phyloP scores from a whole-genome alignment of 345 rosid species.

The Pistacia atlantica region DNA sequence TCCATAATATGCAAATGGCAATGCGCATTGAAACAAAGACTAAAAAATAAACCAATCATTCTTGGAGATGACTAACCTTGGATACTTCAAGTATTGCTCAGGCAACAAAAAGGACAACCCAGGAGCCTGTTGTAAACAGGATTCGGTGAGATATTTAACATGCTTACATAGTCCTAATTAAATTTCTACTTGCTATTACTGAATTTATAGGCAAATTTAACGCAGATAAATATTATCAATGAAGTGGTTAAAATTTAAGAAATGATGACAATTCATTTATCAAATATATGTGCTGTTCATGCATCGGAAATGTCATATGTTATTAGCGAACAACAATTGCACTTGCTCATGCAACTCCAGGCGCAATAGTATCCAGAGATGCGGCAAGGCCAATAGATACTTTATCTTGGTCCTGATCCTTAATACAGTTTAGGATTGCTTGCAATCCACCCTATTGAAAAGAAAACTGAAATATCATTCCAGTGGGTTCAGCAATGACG shows the following conservation, averaged over 20 bases:
- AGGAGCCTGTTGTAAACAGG: too few species aligned
- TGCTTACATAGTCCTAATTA: too few species aligned
- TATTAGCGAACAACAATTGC: constrained; percentile 4
- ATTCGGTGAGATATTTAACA: too few species aligned
- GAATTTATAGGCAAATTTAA: too few species aligned
- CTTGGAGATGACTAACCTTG: too few species aligned
- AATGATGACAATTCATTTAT: constrained; percentile 3
- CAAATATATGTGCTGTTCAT: constrained; percentile 4
- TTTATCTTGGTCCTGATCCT: constrained; percentile 91
- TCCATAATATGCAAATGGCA: too few species aligned
- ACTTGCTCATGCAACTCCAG: constrained; percentile 79
- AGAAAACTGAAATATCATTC: constrained; percentile 17
- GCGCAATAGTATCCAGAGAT: constrained; percentile 75
- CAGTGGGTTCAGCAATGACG: constrained; percentile 17
- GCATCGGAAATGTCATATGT: not conserved
- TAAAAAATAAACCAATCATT: too few species aligned
- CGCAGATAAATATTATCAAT: too few species aligned
- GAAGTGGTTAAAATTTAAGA: not conserved
- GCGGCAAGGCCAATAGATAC: constrained; percentile 87
- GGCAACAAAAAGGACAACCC: too few species aligned
- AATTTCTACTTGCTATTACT: too few species aligned
- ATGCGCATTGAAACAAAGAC: too few species aligned
- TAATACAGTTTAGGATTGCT: constrained; percentile 63
- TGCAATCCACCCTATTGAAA: constrained; percentile 79
- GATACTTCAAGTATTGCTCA: too few species aligned